Base-by-base conservation (phyloP, 768 basidiomycete species). In the Trametes maxima region DNA sequence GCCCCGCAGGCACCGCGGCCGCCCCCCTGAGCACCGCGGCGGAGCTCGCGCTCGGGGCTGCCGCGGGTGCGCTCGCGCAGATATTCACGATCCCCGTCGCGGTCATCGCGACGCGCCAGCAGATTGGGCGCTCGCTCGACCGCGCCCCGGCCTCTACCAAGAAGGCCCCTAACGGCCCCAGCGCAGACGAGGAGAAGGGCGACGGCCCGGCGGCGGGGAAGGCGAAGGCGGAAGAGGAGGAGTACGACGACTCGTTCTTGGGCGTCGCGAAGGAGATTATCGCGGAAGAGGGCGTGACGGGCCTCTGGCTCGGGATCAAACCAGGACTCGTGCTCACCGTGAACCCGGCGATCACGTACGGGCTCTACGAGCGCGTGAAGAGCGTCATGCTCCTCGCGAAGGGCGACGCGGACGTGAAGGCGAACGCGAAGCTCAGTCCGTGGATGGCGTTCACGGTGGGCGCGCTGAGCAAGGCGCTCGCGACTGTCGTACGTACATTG, bases 1-100 rank as follows among this genome's bases (percentile, higher is more conserved):
- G 85, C 1, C 84, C 88, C 0, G 68, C 83, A 1, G 87, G 89
- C 5, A 79, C 85, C 28, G 87, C 85, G 66, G 63, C 83, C 0
- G 85, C 84, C 17, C 74, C 83, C 3, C 76, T 94, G 5, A 91
- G 87, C 5, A 93, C 89, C 10, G 85, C 80, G 2, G 85, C 87
- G 28, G 97, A 99, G 72, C 82, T 99, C 4, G 71, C 90, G 19
- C 80, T 99, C 17, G 96, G 97, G 12, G 97, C 97, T 2, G 69
- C 90, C 13, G 97, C 97, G 1, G 97, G 96, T 2, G 96, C 88
- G 0, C 84, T 98, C 17, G 95, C 95, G 5, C 97, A 98, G 74
- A 89, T 98, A 58, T 98, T 98, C 77, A 99, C 97, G 21, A 97
- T 98, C 66, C 97, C 97, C 11, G 96, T 98, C 14, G 86, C 94